These are phyloP conservation scores for Pythium utonaiense DNA, from an alignment of 352 stramenopile species.

Conservation along the genomic window DNA sequence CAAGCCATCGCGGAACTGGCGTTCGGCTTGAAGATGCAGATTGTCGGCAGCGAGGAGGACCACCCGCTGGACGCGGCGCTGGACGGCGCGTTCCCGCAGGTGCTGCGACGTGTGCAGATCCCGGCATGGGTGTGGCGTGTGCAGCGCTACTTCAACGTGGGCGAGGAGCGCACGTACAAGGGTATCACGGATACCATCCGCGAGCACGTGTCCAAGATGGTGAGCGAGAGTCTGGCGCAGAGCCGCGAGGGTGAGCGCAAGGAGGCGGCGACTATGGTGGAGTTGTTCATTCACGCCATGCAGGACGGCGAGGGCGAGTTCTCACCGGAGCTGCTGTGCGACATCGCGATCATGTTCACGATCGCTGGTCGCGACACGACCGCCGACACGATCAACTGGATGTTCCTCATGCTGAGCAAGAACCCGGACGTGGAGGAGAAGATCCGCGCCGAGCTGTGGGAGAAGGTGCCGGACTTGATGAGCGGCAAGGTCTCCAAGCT, in stretches of 20 bases:
- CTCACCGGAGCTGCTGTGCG: slow-evolving; percentile 26
- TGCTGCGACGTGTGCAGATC: slow-evolving; percentile 11
- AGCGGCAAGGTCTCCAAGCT: background rate
- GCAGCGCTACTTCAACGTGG: slow-evolving; percentile 13
- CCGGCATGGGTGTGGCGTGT: slow-evolving; percentile 19
- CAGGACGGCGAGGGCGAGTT: slow-evolving; percentile 17
- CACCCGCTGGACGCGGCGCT: slow-evolving; percentile 14
- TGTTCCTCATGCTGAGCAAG: slow-evolving; percentile 35
- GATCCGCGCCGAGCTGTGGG: slow-evolving; percentile 25
- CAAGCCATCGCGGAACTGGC: slow-evolving; percentile 27
- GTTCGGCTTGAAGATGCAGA: slow-evolving; percentile 22
- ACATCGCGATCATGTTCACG: slow-evolving; percentile 49
- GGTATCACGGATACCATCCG: slow-evolving; percentile 6
- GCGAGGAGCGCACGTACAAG: slow-evolving; percentile 10
- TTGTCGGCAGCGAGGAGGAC: slow-evolving; percentile 1
- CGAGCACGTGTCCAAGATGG: slow-evolving; percentile 14
- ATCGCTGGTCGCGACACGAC: slow-evolving; percentile 53
- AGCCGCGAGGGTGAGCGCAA: background rate
- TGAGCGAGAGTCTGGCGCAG: slow-evolving; percentile 9
- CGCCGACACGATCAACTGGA: slow-evolving; percentile 40
- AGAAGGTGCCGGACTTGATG: slow-evolving; percentile 22
- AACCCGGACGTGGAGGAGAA: slow-evolving; percentile 36
- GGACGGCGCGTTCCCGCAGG: slow-evolving; percentile 6
- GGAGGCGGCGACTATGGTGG: slow-evolving; percentile 17
- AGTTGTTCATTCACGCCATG: slow-evolving; percentile 22